Evolutionary conservation across 2,329 filamentous ascomycete species (phyloP), one percentile per base, ranked within the genome.

Genomic region (Chaetomiaceae sp.): DNA sequence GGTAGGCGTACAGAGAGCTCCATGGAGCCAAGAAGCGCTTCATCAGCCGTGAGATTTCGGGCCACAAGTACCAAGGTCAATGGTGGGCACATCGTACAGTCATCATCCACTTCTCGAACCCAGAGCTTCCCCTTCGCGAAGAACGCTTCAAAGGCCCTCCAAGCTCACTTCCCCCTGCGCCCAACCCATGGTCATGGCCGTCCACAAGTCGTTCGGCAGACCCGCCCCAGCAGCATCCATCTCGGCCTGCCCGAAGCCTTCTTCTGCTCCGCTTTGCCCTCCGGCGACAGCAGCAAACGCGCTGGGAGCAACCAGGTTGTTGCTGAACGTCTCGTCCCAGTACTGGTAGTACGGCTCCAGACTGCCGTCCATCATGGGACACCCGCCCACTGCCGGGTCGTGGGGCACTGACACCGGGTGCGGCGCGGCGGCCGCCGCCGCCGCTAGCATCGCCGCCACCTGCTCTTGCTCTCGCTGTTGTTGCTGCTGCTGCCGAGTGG

Each of bases 331-430:
- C 6, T 72, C 71, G 25, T 75, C 72, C 76, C 77, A 80, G 22
- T 70, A 60, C 0, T 71, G 66, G 23, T 77, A 64, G 43, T 74
- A 78, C 29, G 67, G 60, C n/a, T 77, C 72, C 53, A 80, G 57
- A 53, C 71, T 78, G 8, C 72, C 75, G 56, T 81, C 77, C 37
- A 80, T 65, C 74, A 81, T 76, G 14, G 78, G 78, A 54, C 78
- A 81, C 4, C 66, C 68, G 17, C 58, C 55, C 17, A 63, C 57
- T 43, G 63, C 52, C 6, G 62, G 55, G 47, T 57, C 61, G 33
- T 53, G 49, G 52, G 29, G 14, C 20, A n/a, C 17, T 9, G 36
- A 23, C 11, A 40, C 19, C 19, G 34, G 48, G n/a, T 29, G 42
- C 31, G 33, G 53, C 36, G 44, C n/a, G 11, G 36, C 34, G n/a